Evolutionary conservation across 371 early-diverging fungal species (phyloP).

Genomic region (Mucor ambiguus): DNA sequence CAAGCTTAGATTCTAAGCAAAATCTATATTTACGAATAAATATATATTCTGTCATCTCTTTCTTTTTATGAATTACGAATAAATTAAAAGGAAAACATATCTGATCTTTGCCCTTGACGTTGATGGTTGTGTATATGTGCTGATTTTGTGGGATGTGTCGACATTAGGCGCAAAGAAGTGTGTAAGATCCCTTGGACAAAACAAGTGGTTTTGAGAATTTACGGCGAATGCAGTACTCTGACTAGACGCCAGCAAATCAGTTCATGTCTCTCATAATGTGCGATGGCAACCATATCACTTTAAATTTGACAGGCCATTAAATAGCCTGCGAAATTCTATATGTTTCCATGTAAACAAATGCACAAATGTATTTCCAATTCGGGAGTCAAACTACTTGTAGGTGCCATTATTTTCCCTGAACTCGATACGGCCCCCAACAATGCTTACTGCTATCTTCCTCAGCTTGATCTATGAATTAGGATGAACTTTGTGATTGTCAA

Average conservation of each 20-base stretch:
- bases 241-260: neutral
- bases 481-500: neutral
- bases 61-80: neutral
- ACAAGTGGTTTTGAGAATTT: neutral
- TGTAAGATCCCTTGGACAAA: neutral
- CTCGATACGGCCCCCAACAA: neutral
- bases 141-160: too few relatives aligned
- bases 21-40: neutral
- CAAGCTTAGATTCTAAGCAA: constrained; percentile 94
- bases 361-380: neutral
- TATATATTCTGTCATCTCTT: constrained; percentile 1
- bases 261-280: neutral
- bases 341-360: neutral
- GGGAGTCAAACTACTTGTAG: neutral
- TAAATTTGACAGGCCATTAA: neutral
- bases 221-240: neutral
- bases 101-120: neutral
- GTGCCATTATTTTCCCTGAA: neutral
- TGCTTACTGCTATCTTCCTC: neutral
- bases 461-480: neutral
- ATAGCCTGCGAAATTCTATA: neutral
- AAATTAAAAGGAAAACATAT: neutral
- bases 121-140: neutral
- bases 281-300: neutral
- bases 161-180: neutral